These are phyloP conservation scores for Alternaria ethzedia DNA, from an alignment of 2,329 filamentous ascomycete species.

Conservation along the genomic window DNA sequence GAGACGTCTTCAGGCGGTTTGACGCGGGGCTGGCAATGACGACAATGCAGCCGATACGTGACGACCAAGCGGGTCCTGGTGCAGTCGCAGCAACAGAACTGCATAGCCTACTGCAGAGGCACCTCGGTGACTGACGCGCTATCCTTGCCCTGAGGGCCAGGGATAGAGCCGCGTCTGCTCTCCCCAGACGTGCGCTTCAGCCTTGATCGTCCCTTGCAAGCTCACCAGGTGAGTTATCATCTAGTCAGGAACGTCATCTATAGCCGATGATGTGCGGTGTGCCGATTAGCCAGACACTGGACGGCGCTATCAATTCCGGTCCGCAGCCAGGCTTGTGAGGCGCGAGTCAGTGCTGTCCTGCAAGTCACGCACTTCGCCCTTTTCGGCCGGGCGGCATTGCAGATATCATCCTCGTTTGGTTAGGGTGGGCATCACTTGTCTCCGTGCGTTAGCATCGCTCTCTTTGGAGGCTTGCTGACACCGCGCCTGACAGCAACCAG, in stretches of 20 bases:
- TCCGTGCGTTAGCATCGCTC: constrained; percentile 1
- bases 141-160: constrained; percentile 19
- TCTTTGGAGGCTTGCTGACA: background rate
- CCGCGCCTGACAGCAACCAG: constrained; percentile 11
- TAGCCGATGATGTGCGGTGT: constrained; percentile 8
- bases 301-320: constrained; percentile 11
- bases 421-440: constrained; percentile 1
- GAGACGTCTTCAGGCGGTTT: background rate
- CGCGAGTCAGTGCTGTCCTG: constrained; percentile 9
- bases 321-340: constrained; percentile 11
- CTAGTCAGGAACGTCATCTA: constrained; percentile 20
- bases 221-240: constrained; percentile 4
- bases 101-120: constrained; percentile 17
- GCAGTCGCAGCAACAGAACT: constrained; percentile 27
- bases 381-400: constrained; percentile 1
- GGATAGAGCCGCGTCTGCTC: constrained; percentile 6
- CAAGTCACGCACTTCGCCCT: constrained; percentile 1
- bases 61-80: constrained; percentile 17
- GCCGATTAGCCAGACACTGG: constrained; percentile 1
- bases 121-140: constrained; percentile 16
- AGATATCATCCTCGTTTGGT: background rate
- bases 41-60: constrained; percentile 18
- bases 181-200: constrained; percentile 16
- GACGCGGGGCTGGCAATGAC: constrained; percentile 18
- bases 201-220: constrained; percentile 6